phyloP scores from a whole-genome alignment of 208 protist genomes.

The Crithidia mellificae region DNA sequence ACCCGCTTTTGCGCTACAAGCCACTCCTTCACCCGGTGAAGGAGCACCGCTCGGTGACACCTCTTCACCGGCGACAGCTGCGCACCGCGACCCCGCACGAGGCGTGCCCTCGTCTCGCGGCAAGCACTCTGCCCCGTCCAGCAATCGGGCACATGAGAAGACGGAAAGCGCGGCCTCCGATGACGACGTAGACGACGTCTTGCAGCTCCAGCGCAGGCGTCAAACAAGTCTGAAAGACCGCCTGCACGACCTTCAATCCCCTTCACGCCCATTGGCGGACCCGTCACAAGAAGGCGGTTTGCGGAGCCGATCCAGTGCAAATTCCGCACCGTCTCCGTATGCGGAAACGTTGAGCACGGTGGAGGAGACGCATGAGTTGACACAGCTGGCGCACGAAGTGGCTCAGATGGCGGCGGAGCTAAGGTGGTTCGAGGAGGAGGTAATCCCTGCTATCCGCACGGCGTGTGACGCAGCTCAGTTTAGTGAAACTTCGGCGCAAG shows the following conservation, averaged over 20 bases:
- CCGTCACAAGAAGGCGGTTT: background rate
- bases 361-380: background rate
- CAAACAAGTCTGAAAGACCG: conserved; percentile 10
- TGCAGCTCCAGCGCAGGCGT: conserved; percentile 10
- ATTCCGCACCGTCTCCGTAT: too few species aligned
- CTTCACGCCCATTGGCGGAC: too few species aligned
- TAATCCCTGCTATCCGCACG: conserved; percentile 8
- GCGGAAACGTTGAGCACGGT: too few species aligned
- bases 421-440: conserved; percentile 9
- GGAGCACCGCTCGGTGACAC: background rate
- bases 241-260: background rate
- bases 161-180: background rate
- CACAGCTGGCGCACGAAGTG: conserved; percentile 12
- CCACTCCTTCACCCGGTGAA: background rate
- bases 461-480: conserved; percentile 1
- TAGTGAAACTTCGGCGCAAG: too few species aligned
- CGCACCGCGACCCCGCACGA: background rate
- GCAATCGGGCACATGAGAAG: too few species aligned
- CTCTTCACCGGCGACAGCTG: background rate
- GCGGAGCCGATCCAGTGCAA: background rate
- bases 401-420: conserved; percentile 22
- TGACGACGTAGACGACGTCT: background rate
- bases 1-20: conserved; percentile 4
- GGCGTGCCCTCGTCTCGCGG: background rate
- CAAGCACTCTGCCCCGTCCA: too few species aligned